Evolutionary conservation across 768 basidiomycete species (phyloP).

Genomic region (Mycena amicta): DNA sequence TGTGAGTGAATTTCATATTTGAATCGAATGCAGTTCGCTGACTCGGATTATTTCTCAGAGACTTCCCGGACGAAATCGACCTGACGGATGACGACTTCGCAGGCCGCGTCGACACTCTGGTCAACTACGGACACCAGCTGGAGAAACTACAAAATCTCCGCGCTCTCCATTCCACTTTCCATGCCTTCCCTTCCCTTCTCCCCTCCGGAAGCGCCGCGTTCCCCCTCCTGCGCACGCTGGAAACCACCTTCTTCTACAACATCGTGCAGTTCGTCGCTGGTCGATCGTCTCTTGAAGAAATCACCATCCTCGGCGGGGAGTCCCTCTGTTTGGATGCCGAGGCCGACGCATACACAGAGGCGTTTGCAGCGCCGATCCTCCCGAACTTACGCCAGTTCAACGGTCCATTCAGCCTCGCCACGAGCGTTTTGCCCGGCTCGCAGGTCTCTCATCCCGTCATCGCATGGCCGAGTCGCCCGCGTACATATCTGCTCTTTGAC

Average conservation of each 20-base stretch:
- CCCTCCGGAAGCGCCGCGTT: neutral
- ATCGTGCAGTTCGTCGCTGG: neutral
- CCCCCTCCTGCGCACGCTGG: neutral
- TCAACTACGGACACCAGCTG: neutral
- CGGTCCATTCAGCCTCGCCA: neutral
- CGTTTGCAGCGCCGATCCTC: neutral
- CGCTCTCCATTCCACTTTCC: neutral
- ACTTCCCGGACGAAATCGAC: neutral
- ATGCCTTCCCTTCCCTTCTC: neutral
- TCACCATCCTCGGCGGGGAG: slow-evolving; percentile 1
- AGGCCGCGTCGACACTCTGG: neutral
- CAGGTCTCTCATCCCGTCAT: neutral
- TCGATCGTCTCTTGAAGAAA: neutral
- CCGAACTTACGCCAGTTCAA: neutral
- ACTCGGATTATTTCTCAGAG: neutral
- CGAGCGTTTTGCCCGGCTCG: neutral
- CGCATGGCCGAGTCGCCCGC: neutral
- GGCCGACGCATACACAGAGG: neutral
- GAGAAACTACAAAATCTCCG: neutral
- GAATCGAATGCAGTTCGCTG: too few relatives aligned
- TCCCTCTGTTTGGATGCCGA: neutral
- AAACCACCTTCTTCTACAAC: neutral
- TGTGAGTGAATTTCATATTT: too few relatives aligned
- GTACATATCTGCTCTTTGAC: neutral
- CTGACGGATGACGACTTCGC: neutral